Conservation (phyloP, 2,329 filamentous ascomycete genomes). For the Cordyceps militaris region DNA sequence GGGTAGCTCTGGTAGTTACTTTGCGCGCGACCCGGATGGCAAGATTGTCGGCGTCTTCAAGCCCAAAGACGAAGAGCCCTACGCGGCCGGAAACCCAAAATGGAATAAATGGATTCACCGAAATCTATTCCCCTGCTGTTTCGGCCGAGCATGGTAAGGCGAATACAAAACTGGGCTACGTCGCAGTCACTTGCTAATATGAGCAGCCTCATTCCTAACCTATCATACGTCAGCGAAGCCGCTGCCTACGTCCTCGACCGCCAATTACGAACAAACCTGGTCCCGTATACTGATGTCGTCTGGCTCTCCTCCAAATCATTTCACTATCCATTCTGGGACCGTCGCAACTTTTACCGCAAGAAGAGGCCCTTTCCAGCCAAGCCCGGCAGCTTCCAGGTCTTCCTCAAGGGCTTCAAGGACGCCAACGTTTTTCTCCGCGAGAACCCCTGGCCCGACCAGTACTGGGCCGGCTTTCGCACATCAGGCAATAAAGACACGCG, state of each 20-base stretch:
- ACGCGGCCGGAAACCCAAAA: conserved; percentile 93
- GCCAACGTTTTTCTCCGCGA: conserved; percentile 93
- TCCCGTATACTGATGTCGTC: conserved; percentile 94
- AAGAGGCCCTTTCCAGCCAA: conserved; percentile 83
- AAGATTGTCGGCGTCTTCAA: conserved; percentile 98
- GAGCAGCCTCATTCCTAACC: conserved; percentile 76
- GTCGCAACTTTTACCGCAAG: conserved; percentile 78
- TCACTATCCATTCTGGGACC: conserved; percentile 96
- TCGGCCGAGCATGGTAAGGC: conserved; percentile 75
- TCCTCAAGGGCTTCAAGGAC: conserved; percentile 94
- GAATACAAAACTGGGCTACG: not conserved
- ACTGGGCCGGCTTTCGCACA: conserved; percentile 61
- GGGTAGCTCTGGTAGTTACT: conserved; percentile 96
- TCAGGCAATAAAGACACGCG: conserved; percentile 48
- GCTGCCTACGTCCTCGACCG: conserved; percentile 92
- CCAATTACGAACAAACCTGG: conserved; percentile 82
- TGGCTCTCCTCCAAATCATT: conserved; percentile 94
- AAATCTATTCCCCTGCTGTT: conserved; percentile 95
- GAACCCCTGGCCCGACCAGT: conserved; percentile 94
- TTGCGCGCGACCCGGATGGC: conserved; percentile 82
- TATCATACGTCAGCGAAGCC: conserved; percentile 96
- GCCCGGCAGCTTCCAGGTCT: conserved; percentile 93
- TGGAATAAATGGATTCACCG: conserved; percentile 99
- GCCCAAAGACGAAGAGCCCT: conserved; percentile 97
- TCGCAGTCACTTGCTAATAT: conserved; percentile 13